These are phyloP conservation scores for Diaporthe velutina DNA, from an alignment of 2,329 filamentous ascomycete genomes.

Conservation along the genomic window DNA sequence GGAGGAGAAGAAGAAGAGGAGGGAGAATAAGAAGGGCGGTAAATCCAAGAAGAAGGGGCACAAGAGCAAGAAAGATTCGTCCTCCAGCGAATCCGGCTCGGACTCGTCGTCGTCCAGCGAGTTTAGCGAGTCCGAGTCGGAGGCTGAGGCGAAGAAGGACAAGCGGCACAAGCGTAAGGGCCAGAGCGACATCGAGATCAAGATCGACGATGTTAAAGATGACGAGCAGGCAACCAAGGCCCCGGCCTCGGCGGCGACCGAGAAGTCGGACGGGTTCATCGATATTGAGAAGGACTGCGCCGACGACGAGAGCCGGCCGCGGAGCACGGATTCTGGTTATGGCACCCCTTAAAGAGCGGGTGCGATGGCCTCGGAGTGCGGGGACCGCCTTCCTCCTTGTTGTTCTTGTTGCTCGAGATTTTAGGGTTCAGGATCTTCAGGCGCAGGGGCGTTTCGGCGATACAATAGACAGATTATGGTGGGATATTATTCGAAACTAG, in stretches of 20 bases:
- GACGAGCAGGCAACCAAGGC: not conserved
- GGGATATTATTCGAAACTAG: not conserved
- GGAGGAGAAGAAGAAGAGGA: conserved; percentile 43
- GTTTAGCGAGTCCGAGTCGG: conserved; percentile 36
- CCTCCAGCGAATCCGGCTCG: conserved; percentile 28
- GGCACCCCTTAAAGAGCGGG: conserved; percentile 41
- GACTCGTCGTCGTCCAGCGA: conserved; percentile 36
- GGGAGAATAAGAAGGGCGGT: conserved; percentile 42
- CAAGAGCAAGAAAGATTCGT: conserved; percentile 37
- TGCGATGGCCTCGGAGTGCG: not conserved
- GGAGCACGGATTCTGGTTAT: conserved; percentile 43
- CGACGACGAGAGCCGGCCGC: conserved; percentile 33
- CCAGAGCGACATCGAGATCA: conserved; percentile 25
- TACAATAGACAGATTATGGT: not conserved
- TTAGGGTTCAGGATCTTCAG: no score
- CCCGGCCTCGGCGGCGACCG: conserved; percentile 24
- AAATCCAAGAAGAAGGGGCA: conserved; percentile 46
- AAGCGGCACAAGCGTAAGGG: conserved; percentile 40
- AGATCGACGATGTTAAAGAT: conserved; percentile 1
- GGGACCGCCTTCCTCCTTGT: not conserved
- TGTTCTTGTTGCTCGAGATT: not conserved
- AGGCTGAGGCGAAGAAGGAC: conserved; percentile 39
- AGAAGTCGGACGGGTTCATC: conserved; percentile 38
- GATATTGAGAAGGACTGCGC: conserved; percentile 40
- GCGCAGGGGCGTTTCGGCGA: not conserved